Base-by-base conservation (phyloP, 164 flowering plant species). In the Litsea cubeba region DNA sequence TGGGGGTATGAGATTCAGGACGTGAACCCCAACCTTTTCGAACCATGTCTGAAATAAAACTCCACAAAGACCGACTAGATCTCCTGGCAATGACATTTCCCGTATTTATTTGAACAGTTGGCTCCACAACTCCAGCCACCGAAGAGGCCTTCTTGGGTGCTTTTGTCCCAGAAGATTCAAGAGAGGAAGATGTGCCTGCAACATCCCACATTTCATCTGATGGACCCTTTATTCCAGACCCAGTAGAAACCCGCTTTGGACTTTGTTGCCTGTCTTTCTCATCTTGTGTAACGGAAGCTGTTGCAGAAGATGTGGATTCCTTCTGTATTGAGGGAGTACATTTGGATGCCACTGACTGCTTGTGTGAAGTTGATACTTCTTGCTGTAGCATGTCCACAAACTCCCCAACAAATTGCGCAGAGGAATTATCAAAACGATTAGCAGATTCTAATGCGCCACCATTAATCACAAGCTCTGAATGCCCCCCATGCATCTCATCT, bases 201-300 rank as follows among this genome's bases (percentile, higher is more conserved):
- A 84, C 88, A 80, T 88, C 83, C 97, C 97, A 90, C 85, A 85
- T 91, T 72, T 90, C 90, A 83, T 85, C 92, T 11, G 90, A 81
- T 26, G 94, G 95, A 23, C 93, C 93, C 78, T 80, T 87, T 30
- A 79, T 69, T 75, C 85, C 88, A 77, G 90, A 84, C 70, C 70
- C 79, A 12, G 71, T 80, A 71, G 85, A 82, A 64, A 88, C 78
- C 50, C 5, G 80, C 82, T 81, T 80, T 20, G 85, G 82, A 77
- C 77, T 78, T 65, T 74, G 82, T 72, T 76, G 73, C 28, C 50
- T 69, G 68, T 77, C 65, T 57, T 71, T 75, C 69, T 75, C 80
- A 76, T 69, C 81, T 75, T 74, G 62, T 5, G 35, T 51, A 14
- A 24, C 10, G 49, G 74, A 73, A 32, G 72, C 73, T 24, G 74